Evolutionary conservation across 2,329 filamentous ascomycete genomes (phyloP).

Genomic region (Claviceps sp.): DNA sequence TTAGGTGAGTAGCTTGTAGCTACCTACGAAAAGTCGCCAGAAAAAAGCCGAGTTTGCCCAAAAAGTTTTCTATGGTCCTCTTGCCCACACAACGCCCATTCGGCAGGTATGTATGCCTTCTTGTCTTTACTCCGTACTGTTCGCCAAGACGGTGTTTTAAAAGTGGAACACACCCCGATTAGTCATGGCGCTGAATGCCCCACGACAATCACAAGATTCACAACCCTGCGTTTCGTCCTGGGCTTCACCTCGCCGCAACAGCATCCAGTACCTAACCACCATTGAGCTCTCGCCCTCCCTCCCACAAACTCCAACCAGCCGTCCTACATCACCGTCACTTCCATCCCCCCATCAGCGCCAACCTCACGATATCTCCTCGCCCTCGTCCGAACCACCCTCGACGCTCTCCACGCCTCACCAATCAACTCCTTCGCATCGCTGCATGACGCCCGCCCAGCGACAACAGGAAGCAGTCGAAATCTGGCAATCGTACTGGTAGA

Average conservation of each 20-base stretch:
- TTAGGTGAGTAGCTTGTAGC: too few species aligned
- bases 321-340: not conserved
- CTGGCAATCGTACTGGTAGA: not conserved
- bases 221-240: not conserved
- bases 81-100: too few species aligned
- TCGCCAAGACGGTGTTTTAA: too few species aligned
- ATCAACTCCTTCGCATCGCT: not conserved
- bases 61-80: too few species aligned
- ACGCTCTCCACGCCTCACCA: not conserved
- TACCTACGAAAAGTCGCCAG: too few species aligned
- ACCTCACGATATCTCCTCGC: not conserved
- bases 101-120: too few species aligned
- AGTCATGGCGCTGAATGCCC: not conserved
- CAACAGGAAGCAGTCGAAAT: too few species aligned
- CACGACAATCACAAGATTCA: not conserved
- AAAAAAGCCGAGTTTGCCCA: too few species aligned
- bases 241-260: not conserved
- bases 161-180: not conserved
- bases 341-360: not conserved
- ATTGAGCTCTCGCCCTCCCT: constrained; percentile 3
- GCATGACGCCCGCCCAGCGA: not conserved
- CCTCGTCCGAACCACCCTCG: not conserved
- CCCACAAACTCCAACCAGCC: not conserved
- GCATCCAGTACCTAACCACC: not conserved
- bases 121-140: too few species aligned